Evolutionary conservation across 257 asterid species (phyloP).

Genomic region (Nicotiana otophora): DNA sequence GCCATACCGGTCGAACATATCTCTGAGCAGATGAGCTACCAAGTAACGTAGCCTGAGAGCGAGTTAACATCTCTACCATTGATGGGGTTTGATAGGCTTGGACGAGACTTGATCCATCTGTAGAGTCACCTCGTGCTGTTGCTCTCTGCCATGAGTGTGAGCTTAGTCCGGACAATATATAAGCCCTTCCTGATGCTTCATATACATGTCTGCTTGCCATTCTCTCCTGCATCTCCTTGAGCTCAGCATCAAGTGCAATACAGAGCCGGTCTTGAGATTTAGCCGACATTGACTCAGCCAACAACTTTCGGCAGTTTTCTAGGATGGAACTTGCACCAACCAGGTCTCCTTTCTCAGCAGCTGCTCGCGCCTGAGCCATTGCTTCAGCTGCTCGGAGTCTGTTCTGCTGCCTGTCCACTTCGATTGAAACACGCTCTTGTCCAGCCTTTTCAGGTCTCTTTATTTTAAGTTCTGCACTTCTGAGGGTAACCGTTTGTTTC

Average conservation of each 20-base stretch:
- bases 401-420: slow-evolving; percentile 89
- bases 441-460: slow-evolving; percentile 42
- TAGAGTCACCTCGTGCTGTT: slow-evolving; percentile 92
- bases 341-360: slow-evolving; percentile 78
- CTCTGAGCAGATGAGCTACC: slow-evolving; percentile 62
- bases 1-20: slow-evolving; percentile 52
- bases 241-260: slow-evolving; percentile 75
- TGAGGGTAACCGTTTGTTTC: slow-evolving; percentile 42
- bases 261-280: slow-evolving; percentile 63
- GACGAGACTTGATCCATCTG: slow-evolving; percentile 64
- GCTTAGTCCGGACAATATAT: slow-evolving; percentile 84
- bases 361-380: slow-evolving; percentile 62
- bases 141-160: slow-evolving; percentile 99
- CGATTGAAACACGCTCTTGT: slow-evolving; percentile 44
- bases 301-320: slow-evolving; percentile 46
- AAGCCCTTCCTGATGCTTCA: slow-evolving; percentile 92
- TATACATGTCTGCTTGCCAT: slow-evolving; percentile 82
- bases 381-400: slow-evolving; percentile 83
- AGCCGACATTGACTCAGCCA: slow-evolving; percentile 59
- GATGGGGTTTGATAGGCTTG: slow-evolving; percentile 89
- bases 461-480: slow-evolving; percentile 48
- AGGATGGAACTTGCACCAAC: slow-evolving; percentile 62
- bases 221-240: slow-evolving; percentile 95
- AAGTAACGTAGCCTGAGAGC: slow-evolving; percentile 64
- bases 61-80: slow-evolving; percentile 89